These are phyloP conservation scores for Spathaspora arborariae DNA, from an alignment of 805 yeast genomes.

Conservation along the genomic window DNA sequence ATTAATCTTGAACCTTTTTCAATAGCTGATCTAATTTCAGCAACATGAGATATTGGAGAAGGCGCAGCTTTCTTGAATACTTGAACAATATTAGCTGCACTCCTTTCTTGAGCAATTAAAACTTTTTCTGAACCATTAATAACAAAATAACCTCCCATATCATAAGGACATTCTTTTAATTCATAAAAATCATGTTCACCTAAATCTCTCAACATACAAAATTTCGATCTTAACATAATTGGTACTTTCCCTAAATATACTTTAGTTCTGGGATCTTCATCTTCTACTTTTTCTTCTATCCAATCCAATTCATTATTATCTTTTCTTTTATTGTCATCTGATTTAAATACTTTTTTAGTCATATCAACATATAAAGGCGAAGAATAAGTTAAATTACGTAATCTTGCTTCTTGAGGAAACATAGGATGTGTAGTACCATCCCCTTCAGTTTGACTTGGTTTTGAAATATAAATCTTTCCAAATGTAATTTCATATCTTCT, in stretches of 20 bases:
- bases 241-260: constrained; percentile 97
- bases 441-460: constrained; percentile 98
- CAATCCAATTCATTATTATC: constrained; percentile 42
- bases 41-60: constrained; percentile 91
- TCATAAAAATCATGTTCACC: constrained; percentile 92
- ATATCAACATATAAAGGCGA: constrained; percentile 96
- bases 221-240: constrained; percentile 94
- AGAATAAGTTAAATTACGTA: constrained; percentile 93
- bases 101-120: constrained; percentile 96
- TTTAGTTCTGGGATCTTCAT: constrained; percentile 60
- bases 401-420: constrained; percentile 97
- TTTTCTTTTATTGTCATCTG: constrained; percentile 62
- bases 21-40: constrained; percentile 93
- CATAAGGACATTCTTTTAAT: constrained; percentile 97
- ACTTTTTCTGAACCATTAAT: constrained; percentile 99
- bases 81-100: constrained; percentile 98
- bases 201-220: constrained; percentile 86
- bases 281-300: constrained; percentile 48
- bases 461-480: constrained; percentile 93
- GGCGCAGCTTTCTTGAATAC: constrained; percentile 98
- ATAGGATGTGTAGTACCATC: constrained; percentile 99
- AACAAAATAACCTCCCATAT: constrained; percentile 99
- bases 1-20: constrained; percentile 97
- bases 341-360: constrained; percentile 82
- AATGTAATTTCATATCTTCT: constrained; percentile 95